Evolutionary conservation across 257 asterid genomes (phyloP).

Genomic region (Ilex aquifolium): DNA sequence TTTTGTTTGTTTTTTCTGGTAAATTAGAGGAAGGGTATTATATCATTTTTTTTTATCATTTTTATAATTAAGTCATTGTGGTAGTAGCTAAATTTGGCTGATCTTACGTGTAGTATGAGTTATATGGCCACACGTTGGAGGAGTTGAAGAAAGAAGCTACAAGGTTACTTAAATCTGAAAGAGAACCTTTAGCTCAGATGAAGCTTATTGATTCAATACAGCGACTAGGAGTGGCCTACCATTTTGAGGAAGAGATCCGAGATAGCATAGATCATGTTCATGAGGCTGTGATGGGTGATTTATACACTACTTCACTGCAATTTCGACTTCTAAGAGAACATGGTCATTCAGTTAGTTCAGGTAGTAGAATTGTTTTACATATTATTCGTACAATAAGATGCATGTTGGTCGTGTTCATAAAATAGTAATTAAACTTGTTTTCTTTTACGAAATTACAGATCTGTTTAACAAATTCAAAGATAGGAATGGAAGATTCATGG

Average conservation of each 20-base stretch:
- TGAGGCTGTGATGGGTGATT: not conserved
- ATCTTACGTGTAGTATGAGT: not conserved
- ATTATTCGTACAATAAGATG: no score
- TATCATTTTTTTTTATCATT: no score
- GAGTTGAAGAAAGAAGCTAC: not conserved
- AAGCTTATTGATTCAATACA: not conserved
- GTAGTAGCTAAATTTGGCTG: no score
- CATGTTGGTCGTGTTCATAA: no score
- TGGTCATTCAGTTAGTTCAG: not conserved
- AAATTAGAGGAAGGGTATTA: no score
- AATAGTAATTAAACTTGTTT: not conserved
- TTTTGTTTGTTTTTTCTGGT: no score
- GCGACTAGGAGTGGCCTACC: not conserved
- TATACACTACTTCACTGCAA: not conserved
- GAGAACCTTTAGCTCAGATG: not conserved
- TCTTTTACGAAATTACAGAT: not conserved
- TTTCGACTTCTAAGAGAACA: not conserved
- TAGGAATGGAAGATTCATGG: not conserved
- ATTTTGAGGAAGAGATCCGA: not conserved
- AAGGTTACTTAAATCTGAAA: not conserved
- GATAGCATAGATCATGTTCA: not conserved
- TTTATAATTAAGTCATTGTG: no score
- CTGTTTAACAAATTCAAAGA: not conserved
- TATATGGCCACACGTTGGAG: not conserved
- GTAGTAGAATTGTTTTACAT: not conserved